Evolutionary conservation across 441 rosid species (phyloP).

Genomic region (Gossypium aridum): DNA sequence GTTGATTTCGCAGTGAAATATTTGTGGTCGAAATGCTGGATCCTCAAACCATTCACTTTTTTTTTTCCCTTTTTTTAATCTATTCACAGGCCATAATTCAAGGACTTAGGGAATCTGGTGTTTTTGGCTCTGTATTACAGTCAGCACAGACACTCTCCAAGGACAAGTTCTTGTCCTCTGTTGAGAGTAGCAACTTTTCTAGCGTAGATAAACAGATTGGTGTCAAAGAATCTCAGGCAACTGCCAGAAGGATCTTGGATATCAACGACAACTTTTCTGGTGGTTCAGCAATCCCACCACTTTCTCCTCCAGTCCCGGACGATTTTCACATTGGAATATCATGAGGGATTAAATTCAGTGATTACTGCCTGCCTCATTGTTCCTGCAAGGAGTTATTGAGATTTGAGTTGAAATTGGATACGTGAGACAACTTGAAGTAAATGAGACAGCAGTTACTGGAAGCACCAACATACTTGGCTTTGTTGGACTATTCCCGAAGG

Average conservation of each 20-base stretch:
- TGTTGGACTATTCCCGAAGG: slow-evolving; percentile 27
- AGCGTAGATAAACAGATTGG: slow-evolving; percentile 25
- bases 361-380: slow-evolving; percentile 1
- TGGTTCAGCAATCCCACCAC: slow-evolving; percentile 50
- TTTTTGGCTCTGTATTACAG: slow-evolving; percentile 48
- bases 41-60: not conserved
- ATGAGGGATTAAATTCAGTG: slow-evolving; percentile 1
- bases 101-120: slow-evolving; percentile 73
- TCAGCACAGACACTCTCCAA: slow-evolving; percentile 36
- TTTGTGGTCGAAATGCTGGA: not conserved
- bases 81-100: slow-evolving; percentile 57
- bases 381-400: not conserved
- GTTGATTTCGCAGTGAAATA: not conserved
- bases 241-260: slow-evolving; percentile 51
- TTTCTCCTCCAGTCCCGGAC: slow-evolving; percentile 53
- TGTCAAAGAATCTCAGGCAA: slow-evolving; percentile 32
- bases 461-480: slow-evolving; percentile 7
- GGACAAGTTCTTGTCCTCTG: slow-evolving; percentile 29
- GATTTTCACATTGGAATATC: slow-evolving; percentile 14
- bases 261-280: slow-evolving; percentile 14
- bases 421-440: not conserved
- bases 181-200: slow-evolving; percentile 27
- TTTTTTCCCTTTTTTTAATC: not conserved
- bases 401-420: not conserved
- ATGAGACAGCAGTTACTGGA: slow-evolving; percentile 4